Percentiles rank a stretch among this genome's conserved stretches.
These are phyloP conservation scores for Diaporthe helianthi DNA, from an alignment of 2,329 filamentous ascomycete genomes.

Conservation along the genomic window DNA sequence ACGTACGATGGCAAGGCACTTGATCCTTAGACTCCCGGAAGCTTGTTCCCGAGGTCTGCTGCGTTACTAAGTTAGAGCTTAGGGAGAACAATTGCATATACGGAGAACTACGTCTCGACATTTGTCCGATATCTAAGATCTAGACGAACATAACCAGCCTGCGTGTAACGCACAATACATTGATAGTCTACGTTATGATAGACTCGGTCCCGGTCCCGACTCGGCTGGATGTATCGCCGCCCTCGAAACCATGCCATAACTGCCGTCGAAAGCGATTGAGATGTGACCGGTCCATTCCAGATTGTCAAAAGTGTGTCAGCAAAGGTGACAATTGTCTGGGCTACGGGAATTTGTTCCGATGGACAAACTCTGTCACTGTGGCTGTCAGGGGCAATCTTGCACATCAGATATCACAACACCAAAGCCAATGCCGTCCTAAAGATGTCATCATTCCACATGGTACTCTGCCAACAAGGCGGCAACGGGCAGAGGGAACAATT, in stretches of 20 bases:
- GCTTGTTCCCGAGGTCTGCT: constrained; percentile 7
- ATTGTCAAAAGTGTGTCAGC: constrained; percentile 64
- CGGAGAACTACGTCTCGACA: constrained; percentile 18
- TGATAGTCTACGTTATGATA: constrained; percentile 20
- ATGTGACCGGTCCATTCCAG: constrained; percentile 66
- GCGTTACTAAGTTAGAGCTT: too few species aligned
- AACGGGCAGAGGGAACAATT: not conserved
- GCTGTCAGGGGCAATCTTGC: constrained; percentile 56
- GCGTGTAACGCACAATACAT: constrained; percentile 1
- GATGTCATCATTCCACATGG: not conserved
- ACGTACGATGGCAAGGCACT: too few species aligned
- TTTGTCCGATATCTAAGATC: not conserved
- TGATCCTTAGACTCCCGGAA: too few species aligned
- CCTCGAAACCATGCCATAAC: constrained; percentile 63
- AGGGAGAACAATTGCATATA: not conserved
- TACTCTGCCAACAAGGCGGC: not conserved
- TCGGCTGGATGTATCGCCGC: constrained; percentile 18
- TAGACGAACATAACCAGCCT: constrained; percentile 19
- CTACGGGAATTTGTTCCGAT: constrained; percentile 66
- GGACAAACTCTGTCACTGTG: constrained; percentile 61
- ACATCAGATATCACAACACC: constrained; percentile 28
- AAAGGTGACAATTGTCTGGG: constrained; percentile 66
- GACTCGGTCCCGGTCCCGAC: not conserved
- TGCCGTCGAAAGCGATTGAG: constrained; percentile 66
- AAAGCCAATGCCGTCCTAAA: not conserved